A percentile compares a stretch with the other conserved stretches of the same genome.
phyloP scores from a whole-genome alignment of 2,329 filamentous ascomycete species.

The Alternaria postmessia region DNA sequence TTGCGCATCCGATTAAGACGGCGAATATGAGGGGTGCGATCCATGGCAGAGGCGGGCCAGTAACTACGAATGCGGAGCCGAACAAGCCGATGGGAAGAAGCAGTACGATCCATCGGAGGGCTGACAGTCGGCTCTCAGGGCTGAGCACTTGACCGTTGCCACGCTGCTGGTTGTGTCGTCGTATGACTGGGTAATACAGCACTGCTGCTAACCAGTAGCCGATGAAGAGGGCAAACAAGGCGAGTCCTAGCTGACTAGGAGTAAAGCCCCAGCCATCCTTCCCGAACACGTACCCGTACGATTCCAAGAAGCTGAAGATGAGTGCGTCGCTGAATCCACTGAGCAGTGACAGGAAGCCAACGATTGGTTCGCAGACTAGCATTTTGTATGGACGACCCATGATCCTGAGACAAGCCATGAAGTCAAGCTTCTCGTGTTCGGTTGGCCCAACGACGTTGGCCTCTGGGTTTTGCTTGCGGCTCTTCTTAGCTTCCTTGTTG shows the following conservation, averaged over 20 bases:
- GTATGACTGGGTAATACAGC: slow-evolving; percentile 63
- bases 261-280: slow-evolving; percentile 68
- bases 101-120: slow-evolving; percentile 68
- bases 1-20: slow-evolving; percentile 71
- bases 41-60: slow-evolving; percentile 70
- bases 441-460: slow-evolving; percentile 71
- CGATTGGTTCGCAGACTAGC: slow-evolving; percentile 77
- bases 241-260: slow-evolving; percentile 64
- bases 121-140: slow-evolving; percentile 72
- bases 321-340: slow-evolving; percentile 78
- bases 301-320: slow-evolving; percentile 81
- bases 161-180: slow-evolving; percentile 56
- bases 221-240: slow-evolving; percentile 66
- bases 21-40: slow-evolving; percentile 64
- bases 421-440: slow-evolving; percentile 56
- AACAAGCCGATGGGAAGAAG: slow-evolving; percentile 72
- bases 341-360: slow-evolving; percentile 73
- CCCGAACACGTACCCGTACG: slow-evolving; percentile 70
- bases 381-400: slow-evolving; percentile 75
- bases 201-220: slow-evolving; percentile 71
- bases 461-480: slow-evolving; percentile 62
- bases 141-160: slow-evolving; percentile 58
- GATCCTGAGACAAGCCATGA: slow-evolving; percentile 53
- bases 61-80: slow-evolving; percentile 67
- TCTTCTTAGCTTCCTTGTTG: slow-evolving; percentile 78